A percentile compares a stretch with the other conserved stretches of the same genome.
Evolutionary conservation across 2,329 filamentous ascomycete species (phyloP).

Genomic region (Colletotrichum sansevieriae): DNA sequence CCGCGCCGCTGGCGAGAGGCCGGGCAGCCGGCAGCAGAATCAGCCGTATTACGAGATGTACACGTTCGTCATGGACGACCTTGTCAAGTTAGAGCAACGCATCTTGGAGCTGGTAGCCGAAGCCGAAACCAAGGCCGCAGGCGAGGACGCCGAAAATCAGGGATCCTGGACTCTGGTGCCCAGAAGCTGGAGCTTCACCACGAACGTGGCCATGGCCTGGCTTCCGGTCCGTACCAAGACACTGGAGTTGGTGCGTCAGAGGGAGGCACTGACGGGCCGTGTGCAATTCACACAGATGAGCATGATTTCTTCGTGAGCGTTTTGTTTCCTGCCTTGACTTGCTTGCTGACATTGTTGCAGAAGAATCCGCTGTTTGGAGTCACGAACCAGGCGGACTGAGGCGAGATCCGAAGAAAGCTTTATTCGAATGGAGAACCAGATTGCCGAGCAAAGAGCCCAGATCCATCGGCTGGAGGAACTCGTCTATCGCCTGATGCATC

Average conservation of each 20-base stretch:
- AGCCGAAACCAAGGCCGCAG: conserved; percentile 52
- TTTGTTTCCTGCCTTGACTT: neutral
- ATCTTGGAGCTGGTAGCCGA: conserved; percentile 60
- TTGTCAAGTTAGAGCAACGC: conserved; percentile 58
- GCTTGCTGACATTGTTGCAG: conserved; percentile 39
- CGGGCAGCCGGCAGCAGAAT: conserved; percentile 18
- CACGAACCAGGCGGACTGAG: conserved; percentile 49
- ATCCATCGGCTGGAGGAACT: conserved; percentile 48
- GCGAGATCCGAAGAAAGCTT: conserved; percentile 47
- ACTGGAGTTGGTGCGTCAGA: conserved; percentile 59
- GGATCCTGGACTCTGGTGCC: conserved; percentile 55
- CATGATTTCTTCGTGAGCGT: conserved; percentile 58
- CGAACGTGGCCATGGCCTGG: conserved; percentile 60
- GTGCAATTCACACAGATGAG: conserved; percentile 64
- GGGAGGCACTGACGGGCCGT: conserved; percentile 58
- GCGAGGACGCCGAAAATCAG: conserved; percentile 42
- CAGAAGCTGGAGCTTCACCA: conserved; percentile 53
- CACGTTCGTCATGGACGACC: conserved; percentile 61
- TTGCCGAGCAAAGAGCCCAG: conserved; percentile 46
- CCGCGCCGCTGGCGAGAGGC: conserved; percentile 43
- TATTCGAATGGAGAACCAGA: conserved; percentile 45
- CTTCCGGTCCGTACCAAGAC: conserved; percentile 58
- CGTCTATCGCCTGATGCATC: conserved; percentile 46
- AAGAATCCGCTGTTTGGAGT: conserved; percentile 53
- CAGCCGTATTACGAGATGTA: conserved; percentile 62